Evolutionary conservation across 805 yeast species (phyloP).

Genomic region (Candida golubevii): DNA sequence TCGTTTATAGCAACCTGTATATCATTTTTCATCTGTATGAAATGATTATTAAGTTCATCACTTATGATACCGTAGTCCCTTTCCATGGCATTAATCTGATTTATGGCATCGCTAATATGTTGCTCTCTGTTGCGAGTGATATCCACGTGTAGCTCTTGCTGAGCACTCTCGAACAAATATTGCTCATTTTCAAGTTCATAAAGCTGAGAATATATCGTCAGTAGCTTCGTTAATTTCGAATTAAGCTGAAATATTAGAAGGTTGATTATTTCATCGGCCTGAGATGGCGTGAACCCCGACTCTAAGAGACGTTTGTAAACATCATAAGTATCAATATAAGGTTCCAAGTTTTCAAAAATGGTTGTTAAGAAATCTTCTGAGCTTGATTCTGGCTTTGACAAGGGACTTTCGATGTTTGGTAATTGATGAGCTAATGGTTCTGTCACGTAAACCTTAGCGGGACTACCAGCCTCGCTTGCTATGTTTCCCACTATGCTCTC

Average conservation of each 20-base stretch:
- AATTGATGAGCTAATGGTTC: background rate
- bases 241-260: slow-evolving; percentile 43
- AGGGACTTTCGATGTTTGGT: background rate
- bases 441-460: background rate
- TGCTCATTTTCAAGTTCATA: slow-evolving; percentile 83
- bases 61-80: slow-evolving; percentile 67
- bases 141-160: slow-evolving; percentile 78
- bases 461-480: background rate
- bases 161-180: slow-evolving; percentile 88
- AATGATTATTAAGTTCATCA: slow-evolving; percentile 68
- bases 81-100: slow-evolving; percentile 63
- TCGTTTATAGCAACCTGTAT: slow-evolving; percentile 80
- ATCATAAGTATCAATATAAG: slow-evolving; percentile 44
- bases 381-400: slow-evolving; percentile 5
- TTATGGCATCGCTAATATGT: slow-evolving; percentile 62
- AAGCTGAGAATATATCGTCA: slow-evolving; percentile 44
- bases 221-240: slow-evolving; percentile 39
- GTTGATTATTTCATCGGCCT: slow-evolving; percentile 56
- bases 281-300: slow-evolving; percentile 58
- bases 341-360: slow-evolving; percentile 48
- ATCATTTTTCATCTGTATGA: slow-evolving; percentile 61
- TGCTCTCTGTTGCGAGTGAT: slow-evolving; percentile 66
- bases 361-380: slow-evolving; percentile 45
- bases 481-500: background rate
- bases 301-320: slow-evolving; percentile 49